Percentiles rank a stretch among this genome's conserved stretches.
These are phyloP conservation scores for Cylindrotheca fusiformis DNA, from an alignment of 108 stramenopile species.

Conservation along the genomic window DNA sequence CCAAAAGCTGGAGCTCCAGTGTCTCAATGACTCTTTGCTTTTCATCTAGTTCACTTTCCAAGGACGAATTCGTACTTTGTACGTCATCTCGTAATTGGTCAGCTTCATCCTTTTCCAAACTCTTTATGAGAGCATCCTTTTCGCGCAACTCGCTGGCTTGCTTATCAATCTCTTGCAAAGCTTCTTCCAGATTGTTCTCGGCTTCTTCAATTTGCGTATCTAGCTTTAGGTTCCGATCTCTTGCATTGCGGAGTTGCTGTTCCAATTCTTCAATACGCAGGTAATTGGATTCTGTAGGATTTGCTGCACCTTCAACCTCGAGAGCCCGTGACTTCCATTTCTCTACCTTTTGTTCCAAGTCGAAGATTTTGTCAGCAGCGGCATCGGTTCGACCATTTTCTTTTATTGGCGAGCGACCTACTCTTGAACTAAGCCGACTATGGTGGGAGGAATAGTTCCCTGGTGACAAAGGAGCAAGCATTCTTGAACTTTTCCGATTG, in stretches of 20 bases:
- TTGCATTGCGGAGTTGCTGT: neutral
- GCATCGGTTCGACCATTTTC: neutral
- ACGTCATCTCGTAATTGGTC: neutral
- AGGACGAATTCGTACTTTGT: neutral
- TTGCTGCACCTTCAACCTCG: too few relatives aligned
- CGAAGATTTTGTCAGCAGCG: too few relatives aligned
- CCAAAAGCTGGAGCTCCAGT: neutral
- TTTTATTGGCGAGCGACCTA: too few relatives aligned
- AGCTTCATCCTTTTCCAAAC: neutral
- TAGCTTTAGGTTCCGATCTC: neutral
- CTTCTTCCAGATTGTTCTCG: neutral
- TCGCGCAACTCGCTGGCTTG: neutral
- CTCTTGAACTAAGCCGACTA: too few relatives aligned
- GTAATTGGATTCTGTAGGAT: neutral
- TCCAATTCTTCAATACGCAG: neutral
- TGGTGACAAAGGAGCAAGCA: too few relatives aligned
- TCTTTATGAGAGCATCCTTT: neutral
- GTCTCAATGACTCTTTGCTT: neutral
- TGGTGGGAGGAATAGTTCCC: too few relatives aligned
- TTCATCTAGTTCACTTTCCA: neutral
- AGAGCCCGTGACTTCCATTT: too few relatives aligned
- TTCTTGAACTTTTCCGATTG: too few relatives aligned
- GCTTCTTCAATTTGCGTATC: neutral
- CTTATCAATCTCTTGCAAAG: neutral
- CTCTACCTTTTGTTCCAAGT: too few relatives aligned